Conservation (phyloP, 129 eudicot species). For the Centrapalus pauciflorus region DNA sequence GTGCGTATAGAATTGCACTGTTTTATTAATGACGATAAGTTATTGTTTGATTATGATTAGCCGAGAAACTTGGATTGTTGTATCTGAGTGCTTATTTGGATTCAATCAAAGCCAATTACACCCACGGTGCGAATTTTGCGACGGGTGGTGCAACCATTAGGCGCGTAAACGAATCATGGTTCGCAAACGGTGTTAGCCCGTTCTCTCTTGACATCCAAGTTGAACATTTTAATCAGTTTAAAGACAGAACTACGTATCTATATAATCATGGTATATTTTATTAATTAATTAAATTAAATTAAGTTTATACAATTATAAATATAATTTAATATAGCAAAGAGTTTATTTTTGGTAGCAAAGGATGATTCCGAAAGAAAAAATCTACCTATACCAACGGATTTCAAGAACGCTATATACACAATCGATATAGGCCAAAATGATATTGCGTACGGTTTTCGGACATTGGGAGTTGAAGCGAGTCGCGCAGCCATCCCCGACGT, state of each 20-base stretch:
- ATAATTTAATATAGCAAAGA: neutral
- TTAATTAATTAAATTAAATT: neutral
- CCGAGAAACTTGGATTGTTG: slow-evolving; percentile 55
- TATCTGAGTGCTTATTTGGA: slow-evolving; percentile 66
- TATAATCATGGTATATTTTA: slow-evolving; percentile 43
- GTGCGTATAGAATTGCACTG: no score
- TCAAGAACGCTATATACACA: slow-evolving; percentile 56
- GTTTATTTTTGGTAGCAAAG: slow-evolving; percentile 20
- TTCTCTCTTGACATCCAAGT: slow-evolving; percentile 65
- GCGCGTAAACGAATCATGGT: slow-evolving; percentile 55
- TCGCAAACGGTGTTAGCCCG: slow-evolving; percentile 45
- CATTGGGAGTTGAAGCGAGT: slow-evolving; percentile 29
- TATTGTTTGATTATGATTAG: slow-evolving; percentile 21
- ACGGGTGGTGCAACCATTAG: slow-evolving; percentile 71
- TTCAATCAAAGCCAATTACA: slow-evolving; percentile 48
- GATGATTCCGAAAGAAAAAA: slow-evolving; percentile 17
- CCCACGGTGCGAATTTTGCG: slow-evolving; percentile 80
- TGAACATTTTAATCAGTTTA: slow-evolving; percentile 55
- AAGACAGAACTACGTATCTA: slow-evolving; percentile 46
- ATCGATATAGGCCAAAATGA: slow-evolving; percentile 88
- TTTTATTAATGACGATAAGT: no score
- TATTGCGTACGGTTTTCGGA: slow-evolving; percentile 35
- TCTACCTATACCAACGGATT: slow-evolving; percentile 54
- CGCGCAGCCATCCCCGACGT: slow-evolving; percentile 36
- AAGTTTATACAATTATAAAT: neutral